Percentiles rank a stretch among this genome's conserved stretches.
phyloP scores from a whole-genome alignment of 306 rosid species.

The Mimosa bimucronata region DNA sequence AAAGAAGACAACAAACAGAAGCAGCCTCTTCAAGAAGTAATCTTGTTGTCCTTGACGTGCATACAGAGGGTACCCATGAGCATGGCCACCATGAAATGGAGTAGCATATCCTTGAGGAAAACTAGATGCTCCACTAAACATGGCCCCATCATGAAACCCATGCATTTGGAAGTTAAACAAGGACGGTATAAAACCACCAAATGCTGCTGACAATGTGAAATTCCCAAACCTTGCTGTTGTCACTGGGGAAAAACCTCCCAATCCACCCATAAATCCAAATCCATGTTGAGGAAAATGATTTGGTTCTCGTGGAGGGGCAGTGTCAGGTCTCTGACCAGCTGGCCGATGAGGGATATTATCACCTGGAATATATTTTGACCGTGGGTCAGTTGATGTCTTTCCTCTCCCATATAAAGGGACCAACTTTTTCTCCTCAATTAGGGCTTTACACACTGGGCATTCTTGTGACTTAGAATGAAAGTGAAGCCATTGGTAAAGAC shows the following conservation, averaged over 20 bases:
- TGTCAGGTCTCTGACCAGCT: conserved; percentile 82
- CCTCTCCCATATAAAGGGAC: conserved; percentile 92
- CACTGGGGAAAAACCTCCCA: conserved; percentile 77
- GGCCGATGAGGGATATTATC: conserved; percentile 78
- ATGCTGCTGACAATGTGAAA: conserved; percentile 77
- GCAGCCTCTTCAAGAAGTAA: conserved; percentile 70
- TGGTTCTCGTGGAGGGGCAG: conserved; percentile 73
- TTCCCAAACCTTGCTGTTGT: conserved; percentile 78
- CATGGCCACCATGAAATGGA: conserved; percentile 64
- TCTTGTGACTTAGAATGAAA: conserved; percentile 74
- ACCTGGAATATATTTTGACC: conserved; percentile 77
- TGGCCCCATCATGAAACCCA: conserved; percentile 64
- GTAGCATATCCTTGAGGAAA: conserved; percentile 68
- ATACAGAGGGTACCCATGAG: conserved; percentile 54
- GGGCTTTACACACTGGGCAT: conserved; percentile 91
- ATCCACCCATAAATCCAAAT: conserved; percentile 69
- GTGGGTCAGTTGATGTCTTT: conserved; percentile 83
- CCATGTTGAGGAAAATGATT: conserved; percentile 62
- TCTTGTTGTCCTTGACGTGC: conserved; percentile 73
- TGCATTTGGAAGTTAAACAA: conserved; percentile 74
- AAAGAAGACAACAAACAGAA: conserved; percentile 55
- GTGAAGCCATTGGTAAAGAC: conserved; percentile 91
- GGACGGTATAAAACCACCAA: conserved; percentile 82
- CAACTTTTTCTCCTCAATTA: conserved; percentile 74
- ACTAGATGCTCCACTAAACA: conserved; percentile 65